Conservation (phyloP, 768 basidiomycete species). For the Gyrodon lividus region DNA sequence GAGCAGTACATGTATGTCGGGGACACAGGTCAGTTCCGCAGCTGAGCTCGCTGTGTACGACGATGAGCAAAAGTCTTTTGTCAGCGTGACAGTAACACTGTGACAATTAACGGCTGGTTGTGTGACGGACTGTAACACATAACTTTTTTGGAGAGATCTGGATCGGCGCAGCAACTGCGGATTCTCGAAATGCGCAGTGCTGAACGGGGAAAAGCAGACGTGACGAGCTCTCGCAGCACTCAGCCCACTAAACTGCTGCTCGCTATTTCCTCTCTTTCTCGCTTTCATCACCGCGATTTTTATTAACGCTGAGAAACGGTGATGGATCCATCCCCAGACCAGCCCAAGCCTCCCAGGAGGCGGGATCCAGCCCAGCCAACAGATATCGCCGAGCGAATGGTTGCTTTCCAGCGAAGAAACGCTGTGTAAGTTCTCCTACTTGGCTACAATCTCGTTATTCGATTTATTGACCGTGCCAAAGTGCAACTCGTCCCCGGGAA, state of each 20-base stretch:
- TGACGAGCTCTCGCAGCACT: slow-evolving; percentile 8
- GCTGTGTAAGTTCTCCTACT: slow-evolving; percentile 46
- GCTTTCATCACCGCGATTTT: neutral
- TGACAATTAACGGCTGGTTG: neutral
- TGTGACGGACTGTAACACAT: slow-evolving; percentile 12
- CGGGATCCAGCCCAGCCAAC: slow-evolving; percentile 42
- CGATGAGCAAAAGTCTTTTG: neutral
- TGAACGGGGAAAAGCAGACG: neutral
- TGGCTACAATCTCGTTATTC: neutral
- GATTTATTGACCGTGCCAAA: slow-evolving; percentile 25
- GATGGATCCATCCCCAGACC: slow-evolving; percentile 32
- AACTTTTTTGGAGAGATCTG: slow-evolving; percentile 26
- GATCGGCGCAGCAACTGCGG: slow-evolving; percentile 39
- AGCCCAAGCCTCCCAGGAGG: slow-evolving; percentile 34
- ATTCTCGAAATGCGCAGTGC: slow-evolving; percentile 24
- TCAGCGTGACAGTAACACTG: too few species aligned
- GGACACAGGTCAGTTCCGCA: neutral
- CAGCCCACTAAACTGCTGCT: neutral
- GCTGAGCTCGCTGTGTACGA: neutral
- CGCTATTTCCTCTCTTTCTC: neutral
- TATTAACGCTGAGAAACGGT: slow-evolving; percentile 2
- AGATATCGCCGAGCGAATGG: slow-evolving; percentile 61
- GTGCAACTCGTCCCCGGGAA: slow-evolving; percentile 46
- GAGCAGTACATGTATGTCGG: too few species aligned
- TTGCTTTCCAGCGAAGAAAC: slow-evolving; percentile 64